Percentiles rank a stretch among this genome's conserved stretches.
Conservation (phyloP, 2,329 filamentous ascomycete genomes). For the Apiospora malaysiana region DNA sequence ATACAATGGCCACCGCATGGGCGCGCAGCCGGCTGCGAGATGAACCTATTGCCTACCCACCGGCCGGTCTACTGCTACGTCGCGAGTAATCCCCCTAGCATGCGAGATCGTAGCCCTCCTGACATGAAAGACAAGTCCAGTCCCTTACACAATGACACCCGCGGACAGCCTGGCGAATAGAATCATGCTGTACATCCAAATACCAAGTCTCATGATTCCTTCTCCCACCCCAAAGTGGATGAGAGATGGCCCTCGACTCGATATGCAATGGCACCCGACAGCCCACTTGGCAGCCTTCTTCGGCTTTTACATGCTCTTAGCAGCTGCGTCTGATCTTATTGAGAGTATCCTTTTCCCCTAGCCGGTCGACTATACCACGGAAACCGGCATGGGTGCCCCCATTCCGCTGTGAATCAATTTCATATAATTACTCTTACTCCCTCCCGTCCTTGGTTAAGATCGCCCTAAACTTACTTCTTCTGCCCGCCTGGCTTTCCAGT, state of each 20-base stretch:
- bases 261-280: slow-evolving; percentile 15
- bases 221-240: neutral
- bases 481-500: neutral
- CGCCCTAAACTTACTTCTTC: neutral
- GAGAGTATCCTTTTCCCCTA: slow-evolving; percentile 1
- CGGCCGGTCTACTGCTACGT: neutral
- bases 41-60: neutral
- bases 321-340: neutral
- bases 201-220: slow-evolving; percentile 6
- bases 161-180: neutral
- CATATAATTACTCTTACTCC: slow-evolving; percentile 1
- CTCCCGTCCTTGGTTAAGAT: slow-evolving; percentile 11
- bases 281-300: neutral
- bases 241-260: slow-evolving; percentile 1
- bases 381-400: neutral
- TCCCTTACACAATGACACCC: neutral
- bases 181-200: neutral
- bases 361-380: slow-evolving; percentile 1
- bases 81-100: slow-evolving; percentile 9
- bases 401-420: neutral
- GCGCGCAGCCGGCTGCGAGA: neutral
- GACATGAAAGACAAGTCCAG: neutral
- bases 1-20: neutral
- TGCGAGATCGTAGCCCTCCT: neutral
- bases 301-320: neutral